These are phyloP conservation scores for Xylariaceae sp. DNA, from an alignment of 2,329 filamentous ascomycete species.

Conservation along the genomic window DNA sequence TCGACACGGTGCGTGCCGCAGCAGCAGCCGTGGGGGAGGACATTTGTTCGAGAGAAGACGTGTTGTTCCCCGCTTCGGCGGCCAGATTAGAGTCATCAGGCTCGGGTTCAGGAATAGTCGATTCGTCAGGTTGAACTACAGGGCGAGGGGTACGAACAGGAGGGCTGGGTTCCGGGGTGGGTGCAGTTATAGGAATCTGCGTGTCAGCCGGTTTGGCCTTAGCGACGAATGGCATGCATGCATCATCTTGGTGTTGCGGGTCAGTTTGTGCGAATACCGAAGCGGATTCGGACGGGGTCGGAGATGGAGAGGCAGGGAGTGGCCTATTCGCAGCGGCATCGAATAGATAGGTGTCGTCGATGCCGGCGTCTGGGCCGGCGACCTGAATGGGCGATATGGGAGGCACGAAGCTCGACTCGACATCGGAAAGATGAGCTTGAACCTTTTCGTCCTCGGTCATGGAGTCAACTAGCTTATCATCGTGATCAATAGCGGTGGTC, in stretches of 20 bases:
- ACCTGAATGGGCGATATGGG: constrained; percentile 57
- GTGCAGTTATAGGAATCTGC: neutral
- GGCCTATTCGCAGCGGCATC: constrained; percentile 46
- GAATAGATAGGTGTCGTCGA: constrained; percentile 64
- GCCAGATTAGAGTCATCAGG: constrained; percentile 7
- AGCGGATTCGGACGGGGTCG: constrained; percentile 7
- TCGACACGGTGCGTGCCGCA: constrained; percentile 50
- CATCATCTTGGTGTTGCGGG: constrained; percentile 11
- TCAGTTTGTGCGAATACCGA: constrained; percentile 1
- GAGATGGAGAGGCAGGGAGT: constrained; percentile 14
- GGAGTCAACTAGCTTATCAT: constrained; percentile 49
- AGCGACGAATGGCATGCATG: constrained; percentile 4
- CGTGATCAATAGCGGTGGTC: constrained; percentile 33
- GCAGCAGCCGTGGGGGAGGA: constrained; percentile 60
- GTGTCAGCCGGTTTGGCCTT: constrained; percentile 3
- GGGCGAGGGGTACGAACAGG: constrained; percentile 7
- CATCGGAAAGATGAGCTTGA: constrained; percentile 61
- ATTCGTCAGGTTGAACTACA: constrained; percentile 5
- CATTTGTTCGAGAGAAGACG: constrained; percentile 55
- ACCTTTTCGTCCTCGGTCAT: constrained; percentile 55
- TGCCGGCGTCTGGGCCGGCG: constrained; percentile 47
- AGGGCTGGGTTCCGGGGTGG: constrained; percentile 14
- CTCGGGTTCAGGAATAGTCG: neutral
- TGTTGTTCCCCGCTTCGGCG: constrained; percentile 43
- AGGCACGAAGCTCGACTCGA: constrained; percentile 68